Evolutionary conservation across 345 rosid species (phyloP).

Genomic region (Pugionium dolabratum): DNA sequence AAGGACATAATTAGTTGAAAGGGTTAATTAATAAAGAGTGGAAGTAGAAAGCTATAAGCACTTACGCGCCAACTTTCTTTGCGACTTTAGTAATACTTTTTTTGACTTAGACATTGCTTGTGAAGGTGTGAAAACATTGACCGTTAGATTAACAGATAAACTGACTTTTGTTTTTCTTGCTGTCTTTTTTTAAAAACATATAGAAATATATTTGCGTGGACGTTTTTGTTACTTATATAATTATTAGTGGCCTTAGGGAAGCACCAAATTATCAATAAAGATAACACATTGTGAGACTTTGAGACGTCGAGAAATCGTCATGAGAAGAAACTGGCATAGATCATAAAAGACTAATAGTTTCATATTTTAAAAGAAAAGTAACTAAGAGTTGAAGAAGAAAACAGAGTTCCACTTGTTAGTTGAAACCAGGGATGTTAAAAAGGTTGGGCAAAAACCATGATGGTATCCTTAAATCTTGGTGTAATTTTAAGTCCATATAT

Average conservation of each 20-base stretch:
- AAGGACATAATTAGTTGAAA: conserved; percentile 19
- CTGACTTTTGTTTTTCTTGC: conserved; percentile 28
- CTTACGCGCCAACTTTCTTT: conserved; percentile 25
- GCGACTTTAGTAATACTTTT: conserved; percentile 31
- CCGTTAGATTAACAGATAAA: conserved; percentile 25
- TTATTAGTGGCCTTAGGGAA: conserved; percentile 14
- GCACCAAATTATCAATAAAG: conserved; percentile 15
- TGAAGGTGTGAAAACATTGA: conserved; percentile 20
- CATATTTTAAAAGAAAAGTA: too few relatives aligned
- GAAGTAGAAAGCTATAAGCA: conserved; percentile 42
- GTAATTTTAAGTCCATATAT: too few relatives aligned
- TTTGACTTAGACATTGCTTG: conserved; percentile 34
- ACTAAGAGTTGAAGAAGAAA: too few relatives aligned
- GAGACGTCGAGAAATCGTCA: neutral
- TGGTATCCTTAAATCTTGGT: too few relatives aligned
- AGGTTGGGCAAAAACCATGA: too few relatives aligned
- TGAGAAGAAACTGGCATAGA: too few relatives aligned
- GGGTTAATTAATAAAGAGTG: conserved; percentile 15
- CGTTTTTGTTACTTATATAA: conserved; percentile 24
- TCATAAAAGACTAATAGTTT: too few relatives aligned
- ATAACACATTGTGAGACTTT: conserved; percentile 16
- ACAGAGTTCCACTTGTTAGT: too few relatives aligned
- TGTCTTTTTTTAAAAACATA: conserved; percentile 12
- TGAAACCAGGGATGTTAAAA: too few relatives aligned
- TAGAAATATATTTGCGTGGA: conserved; percentile 21